Base-by-base conservation (phyloP, 495 filamentous ascomycete genomes). In the Aspergillus bertholletiae region DNA sequence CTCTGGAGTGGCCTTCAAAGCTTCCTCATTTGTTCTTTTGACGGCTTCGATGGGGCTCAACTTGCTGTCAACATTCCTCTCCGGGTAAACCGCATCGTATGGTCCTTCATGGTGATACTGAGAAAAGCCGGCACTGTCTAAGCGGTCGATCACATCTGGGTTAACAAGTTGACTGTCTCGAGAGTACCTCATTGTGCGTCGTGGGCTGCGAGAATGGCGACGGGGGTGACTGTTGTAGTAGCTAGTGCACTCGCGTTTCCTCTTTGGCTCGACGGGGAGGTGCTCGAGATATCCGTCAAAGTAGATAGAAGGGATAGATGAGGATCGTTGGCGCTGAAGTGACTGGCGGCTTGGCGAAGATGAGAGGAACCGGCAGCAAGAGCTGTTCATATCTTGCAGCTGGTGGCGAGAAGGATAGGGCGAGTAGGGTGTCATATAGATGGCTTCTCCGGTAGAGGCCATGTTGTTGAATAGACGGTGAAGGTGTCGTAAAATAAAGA, bases 61-160 rank as follows among this genome's bases (percentile, higher is more conserved):
- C 49, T 78, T 72, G 62, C 68, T 76, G 60, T 82, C 68, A n/a
- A 67, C 71, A 68, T 96, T 96, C 20, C 88, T 75, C 23, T 89
- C 80, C 6, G 84, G 70, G 43, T 88, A 77, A 4, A 88, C 87
- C 0, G 94, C 90, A 67, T 98, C 94, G 58, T 89, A 98, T 0
- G 94, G 94, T 0, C 94, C 94, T 52, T 88, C 89, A 59, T 98
- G 94, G 66, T 98, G 94, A 62, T 96, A 97, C 2, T 75, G 69
- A 7, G 67, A 71, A 17, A 77, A 74, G 3, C 76, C 78, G 2
- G 85, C 71, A 48, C 75, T 71, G 60, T 96, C 94, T 0, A 98
- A 80, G 3, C 77, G 66, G 69, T 98, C 94, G 58, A 98, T 91
- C 12, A 77, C 76, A 63, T 98, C 94, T 0, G 89, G 74, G 27